These are phyloP conservation scores for Heimioporus sp. DNA, from an alignment of 768 basidiomycete genomes.

Conservation along the genomic window DNA sequence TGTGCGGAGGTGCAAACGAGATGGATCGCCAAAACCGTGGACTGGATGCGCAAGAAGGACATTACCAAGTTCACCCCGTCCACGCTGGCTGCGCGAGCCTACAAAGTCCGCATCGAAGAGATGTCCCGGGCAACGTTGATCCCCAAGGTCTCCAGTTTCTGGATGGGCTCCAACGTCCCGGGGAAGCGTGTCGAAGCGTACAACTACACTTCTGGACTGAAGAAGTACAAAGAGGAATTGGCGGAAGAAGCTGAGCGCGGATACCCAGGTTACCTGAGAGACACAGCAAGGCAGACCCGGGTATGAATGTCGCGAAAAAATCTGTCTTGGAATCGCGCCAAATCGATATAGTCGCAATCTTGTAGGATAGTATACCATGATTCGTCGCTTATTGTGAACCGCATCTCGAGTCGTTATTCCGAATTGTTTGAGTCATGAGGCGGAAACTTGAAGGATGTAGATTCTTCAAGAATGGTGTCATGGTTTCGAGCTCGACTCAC, in stretches of 20 bases:
- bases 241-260: conserved; percentile 4
- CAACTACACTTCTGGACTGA: conserved; percentile 2
- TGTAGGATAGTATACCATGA: no score
- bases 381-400: no score
- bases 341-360: no score
- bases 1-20: conserved; percentile 3
- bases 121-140: background rate
- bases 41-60: background rate
- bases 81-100: background rate
- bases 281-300: no score
- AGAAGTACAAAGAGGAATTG: conserved; percentile 8
- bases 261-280: background rate
- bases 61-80: conserved; percentile 9
- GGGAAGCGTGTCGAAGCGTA: conserved; percentile 9
- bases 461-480: no score
- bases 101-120: background rate
- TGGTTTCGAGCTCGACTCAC: no score
- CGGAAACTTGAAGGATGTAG: no score
- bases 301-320: no score
- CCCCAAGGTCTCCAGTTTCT: conserved; percentile 5
- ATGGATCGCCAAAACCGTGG: conserved; percentile 3
- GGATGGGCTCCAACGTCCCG: conserved; percentile 7
- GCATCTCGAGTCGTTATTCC: no score
- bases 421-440: no score
- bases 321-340: no score